phyloP scores from a whole-genome alignment of 371 early-diverging fungal genomes.

The Rhizomucor pusillus region DNA sequence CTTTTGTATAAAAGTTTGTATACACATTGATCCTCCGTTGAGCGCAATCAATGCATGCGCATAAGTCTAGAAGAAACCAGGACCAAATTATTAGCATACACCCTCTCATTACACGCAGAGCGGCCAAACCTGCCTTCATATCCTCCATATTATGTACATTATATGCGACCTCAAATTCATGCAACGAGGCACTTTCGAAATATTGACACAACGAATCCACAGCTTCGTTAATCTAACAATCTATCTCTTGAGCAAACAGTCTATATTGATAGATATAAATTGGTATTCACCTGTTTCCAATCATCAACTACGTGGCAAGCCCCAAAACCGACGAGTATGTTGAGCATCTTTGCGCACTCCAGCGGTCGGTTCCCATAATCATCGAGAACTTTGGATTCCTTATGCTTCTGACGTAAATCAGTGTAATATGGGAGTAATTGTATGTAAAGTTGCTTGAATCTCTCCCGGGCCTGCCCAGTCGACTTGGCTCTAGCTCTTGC shows the following conservation, averaged over 20 bases:
- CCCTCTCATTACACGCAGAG: neutral
- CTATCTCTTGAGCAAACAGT: neutral
- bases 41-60: conserved; percentile 69
- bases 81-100: too few species aligned
- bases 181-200: conserved; percentile 75
- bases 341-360: conserved; percentile 67
- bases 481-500: conserved; percentile 52
- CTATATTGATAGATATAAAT: neutral
- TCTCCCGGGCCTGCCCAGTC: conserved; percentile 59
- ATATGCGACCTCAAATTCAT: conserved; percentile 80
- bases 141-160: conserved; percentile 61
- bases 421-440: conserved; percentile 71
- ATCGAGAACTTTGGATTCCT: conserved; percentile 67
- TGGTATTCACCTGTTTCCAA: conserved; percentile 43
- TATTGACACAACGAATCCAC: conserved; percentile 72
- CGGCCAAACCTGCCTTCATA: conserved; percentile 46
- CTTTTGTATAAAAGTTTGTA: conserved; percentile 82
- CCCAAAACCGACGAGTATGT: conserved; percentile 57
- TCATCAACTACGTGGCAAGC: conserved; percentile 54
- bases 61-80: too few species aligned
- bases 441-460: conserved; percentile 63
- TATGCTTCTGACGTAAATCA: conserved; percentile 62
- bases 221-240: conserved; percentile 28
- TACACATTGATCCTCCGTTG: conserved; percentile 76
- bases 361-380: conserved; percentile 67